A percentile compares a stretch with the other conserved stretches of the same genome.
Evolutionary conservation across 192 early-diverging fungal genomes (phyloP).

Genomic region (Jimgerdemannia flammicorona): DNA sequence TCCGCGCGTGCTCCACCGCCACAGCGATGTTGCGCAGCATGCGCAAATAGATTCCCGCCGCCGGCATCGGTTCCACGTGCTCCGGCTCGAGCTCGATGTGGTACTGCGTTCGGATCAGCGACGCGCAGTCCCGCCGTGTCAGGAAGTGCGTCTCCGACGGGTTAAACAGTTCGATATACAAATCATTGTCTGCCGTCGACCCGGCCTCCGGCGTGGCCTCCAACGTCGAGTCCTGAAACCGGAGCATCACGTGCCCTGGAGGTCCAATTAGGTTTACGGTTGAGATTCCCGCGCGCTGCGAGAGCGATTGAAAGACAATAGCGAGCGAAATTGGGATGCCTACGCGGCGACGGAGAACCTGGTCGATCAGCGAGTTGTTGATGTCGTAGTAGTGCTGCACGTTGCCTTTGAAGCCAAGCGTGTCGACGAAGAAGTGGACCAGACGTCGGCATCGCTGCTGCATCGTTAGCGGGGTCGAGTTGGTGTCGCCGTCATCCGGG

Average conservation of each 20-base stretch:
- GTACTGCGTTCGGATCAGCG: no score
- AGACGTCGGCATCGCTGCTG: conserved; percentile 1
- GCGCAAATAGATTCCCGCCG: no score
- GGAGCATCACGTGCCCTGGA: conserved; percentile 35
- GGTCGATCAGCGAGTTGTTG: conserved; percentile 34
- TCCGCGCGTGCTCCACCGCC: no score
- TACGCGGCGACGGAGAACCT: conserved; percentile 22
- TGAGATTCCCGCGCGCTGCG: conserved; percentile 21
- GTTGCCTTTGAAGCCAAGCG: conserved; percentile 34
- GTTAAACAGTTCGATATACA: neutral
- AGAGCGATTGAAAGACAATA: conserved; percentile 30
- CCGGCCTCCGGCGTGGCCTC: no score
- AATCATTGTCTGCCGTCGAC: neutral
- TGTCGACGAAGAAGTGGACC: conserved; percentile 25
- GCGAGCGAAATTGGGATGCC: conserved; percentile 34
- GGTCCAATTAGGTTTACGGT: conserved; percentile 30
- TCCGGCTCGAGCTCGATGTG: no score
- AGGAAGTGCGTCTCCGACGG: no score
- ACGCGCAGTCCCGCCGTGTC: no score
- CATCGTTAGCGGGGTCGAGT: neutral
- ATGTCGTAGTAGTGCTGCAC: conserved; percentile 31
- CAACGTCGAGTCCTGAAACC: conserved; percentile 10
- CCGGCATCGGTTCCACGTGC: no score
- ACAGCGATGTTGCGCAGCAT: no score
- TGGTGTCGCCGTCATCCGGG: neutral